Evolutionary conservation across 148 eudicot genomes (phyloP).

Genomic region (Cornus kousa): DNA sequence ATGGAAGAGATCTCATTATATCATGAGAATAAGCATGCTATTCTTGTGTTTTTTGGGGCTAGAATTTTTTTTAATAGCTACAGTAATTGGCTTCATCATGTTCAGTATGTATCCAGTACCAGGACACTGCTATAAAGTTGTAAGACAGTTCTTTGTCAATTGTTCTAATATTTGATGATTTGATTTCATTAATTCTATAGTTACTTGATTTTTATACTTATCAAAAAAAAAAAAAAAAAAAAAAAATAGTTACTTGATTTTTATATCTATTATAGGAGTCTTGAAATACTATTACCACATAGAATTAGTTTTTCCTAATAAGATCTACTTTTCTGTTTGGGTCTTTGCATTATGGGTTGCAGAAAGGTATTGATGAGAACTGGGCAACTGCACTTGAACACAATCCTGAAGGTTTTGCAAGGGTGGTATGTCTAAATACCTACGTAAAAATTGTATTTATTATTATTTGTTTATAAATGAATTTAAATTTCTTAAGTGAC

Average conservation of each 20-base stretch:
- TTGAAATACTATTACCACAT: neutral
- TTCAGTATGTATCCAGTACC: neutral
- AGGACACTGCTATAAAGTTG: neutral
- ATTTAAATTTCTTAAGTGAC: neutral
- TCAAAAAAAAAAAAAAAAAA: no score
- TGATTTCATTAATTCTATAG: neutral
- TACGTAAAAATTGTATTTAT: neutral
- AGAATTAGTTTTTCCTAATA: neutral
- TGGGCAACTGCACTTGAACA: conserved; percentile 96
- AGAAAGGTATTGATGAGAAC: conserved; percentile 98
- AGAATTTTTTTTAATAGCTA: neutral
- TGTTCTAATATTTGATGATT: neutral
- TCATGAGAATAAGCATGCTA: neutral
- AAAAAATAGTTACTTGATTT: neutral
- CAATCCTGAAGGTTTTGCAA: conserved; percentile 97
- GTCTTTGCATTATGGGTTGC: conserved; percentile 23
- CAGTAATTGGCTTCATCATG: neutral
- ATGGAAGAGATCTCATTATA: neutral
- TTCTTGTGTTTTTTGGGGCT: neutral
- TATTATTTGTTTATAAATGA: neutral
- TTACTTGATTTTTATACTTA: neutral
- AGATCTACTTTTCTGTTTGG: conserved; percentile 5
- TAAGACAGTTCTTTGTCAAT: neutral
- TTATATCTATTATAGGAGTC: no score
- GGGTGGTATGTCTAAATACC: conserved; percentile 67